These are phyloP conservation scores for Ogataea kodamae DNA, from an alignment of 805 yeast genomes.

Conservation along the genomic window DNA sequence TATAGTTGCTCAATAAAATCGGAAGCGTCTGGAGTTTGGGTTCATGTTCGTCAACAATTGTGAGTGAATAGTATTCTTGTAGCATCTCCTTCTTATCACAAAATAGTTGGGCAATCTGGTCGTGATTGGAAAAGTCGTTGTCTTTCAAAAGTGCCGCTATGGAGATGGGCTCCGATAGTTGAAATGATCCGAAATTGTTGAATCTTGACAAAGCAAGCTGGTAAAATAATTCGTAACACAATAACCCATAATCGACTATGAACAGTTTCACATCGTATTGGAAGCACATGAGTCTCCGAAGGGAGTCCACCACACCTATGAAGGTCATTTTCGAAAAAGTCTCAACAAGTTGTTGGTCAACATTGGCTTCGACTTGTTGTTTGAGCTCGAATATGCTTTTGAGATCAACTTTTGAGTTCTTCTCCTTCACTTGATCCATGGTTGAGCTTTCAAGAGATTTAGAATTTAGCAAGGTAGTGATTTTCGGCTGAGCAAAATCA, in stretches of 20 bases:
- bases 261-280: slow-evolving; percentile 78
- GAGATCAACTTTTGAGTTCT: slow-evolving; percentile 43
- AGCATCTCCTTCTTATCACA: slow-evolving; percentile 70
- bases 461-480: slow-evolving; percentile 36
- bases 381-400: slow-evolving; percentile 59
- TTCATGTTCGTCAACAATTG: slow-evolving; percentile 36
- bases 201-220: slow-evolving; percentile 77
- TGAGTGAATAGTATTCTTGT: slow-evolving; percentile 69
- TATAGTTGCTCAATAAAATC: slow-evolving; percentile 57
- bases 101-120: slow-evolving; percentile 11
- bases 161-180: slow-evolving; percentile 33
- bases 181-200: slow-evolving; percentile 70
- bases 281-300: slow-evolving; percentile 69
- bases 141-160: slow-evolving; percentile 36
- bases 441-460: slow-evolving; percentile 4
- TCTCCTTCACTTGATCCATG: neutral
- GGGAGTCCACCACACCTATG: slow-evolving; percentile 79
- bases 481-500: slow-evolving; percentile 59
- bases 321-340: slow-evolving; percentile 66
- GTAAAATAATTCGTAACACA: slow-evolving; percentile 69
- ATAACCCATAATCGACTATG: slow-evolving; percentile 74
- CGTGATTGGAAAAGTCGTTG: slow-evolving; percentile 31
- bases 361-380: slow-evolving; percentile 41
- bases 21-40: slow-evolving; percentile 56
- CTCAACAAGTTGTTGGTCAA: slow-evolving; percentile 56